Conservation (phyloP, 345 rosid species). For the Clausena lansium region DNA sequence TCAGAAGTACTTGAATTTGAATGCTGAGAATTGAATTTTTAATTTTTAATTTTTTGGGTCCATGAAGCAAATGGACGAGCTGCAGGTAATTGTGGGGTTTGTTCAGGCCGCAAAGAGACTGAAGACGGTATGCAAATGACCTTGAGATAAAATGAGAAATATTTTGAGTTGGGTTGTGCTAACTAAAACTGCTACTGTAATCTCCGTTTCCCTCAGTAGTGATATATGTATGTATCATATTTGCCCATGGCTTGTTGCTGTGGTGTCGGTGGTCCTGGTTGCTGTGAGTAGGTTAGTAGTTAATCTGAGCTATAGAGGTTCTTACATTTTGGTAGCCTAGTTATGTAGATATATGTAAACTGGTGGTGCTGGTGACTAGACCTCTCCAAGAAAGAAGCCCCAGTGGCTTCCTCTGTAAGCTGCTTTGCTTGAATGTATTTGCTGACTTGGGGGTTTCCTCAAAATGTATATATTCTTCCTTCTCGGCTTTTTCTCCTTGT, state of each 20-base stretch:
- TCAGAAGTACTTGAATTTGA: background rate
- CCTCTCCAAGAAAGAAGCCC: background rate
- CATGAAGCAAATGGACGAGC: constrained; percentile 88
- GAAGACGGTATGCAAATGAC: constrained; percentile 62
- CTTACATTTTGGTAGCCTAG: constrained; percentile 39
- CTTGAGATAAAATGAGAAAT: constrained; percentile 12
- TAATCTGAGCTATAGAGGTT: constrained; percentile 45
- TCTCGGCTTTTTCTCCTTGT: background rate
- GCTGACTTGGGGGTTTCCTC: constrained; percentile 35
- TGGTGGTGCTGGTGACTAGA: constrained; percentile 18
- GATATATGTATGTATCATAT: constrained; percentile 47
- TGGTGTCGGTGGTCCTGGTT: background rate
- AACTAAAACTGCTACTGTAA: constrained; percentile 28
- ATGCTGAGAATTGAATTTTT: background rate
- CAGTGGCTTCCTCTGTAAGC: constrained; percentile 23
- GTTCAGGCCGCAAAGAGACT: constrained; percentile 85
- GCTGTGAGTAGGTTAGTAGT: constrained; percentile 26
- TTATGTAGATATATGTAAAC: constrained; percentile 38
- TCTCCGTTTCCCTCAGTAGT: constrained; percentile 14
- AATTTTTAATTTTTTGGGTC: background rate
- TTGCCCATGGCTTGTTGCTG: constrained; percentile 27
- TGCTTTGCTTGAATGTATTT: constrained; percentile 31
- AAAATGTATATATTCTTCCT: constrained; percentile 31
- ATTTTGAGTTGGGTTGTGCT: constrained; percentile 20
- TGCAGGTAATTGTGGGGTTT: constrained; percentile 91